Evolutionary conservation across 2,329 filamentous ascomycete species (phyloP), one percentile per base, ranked within the genome.

Genomic region (Fusarium redolens): DNA sequence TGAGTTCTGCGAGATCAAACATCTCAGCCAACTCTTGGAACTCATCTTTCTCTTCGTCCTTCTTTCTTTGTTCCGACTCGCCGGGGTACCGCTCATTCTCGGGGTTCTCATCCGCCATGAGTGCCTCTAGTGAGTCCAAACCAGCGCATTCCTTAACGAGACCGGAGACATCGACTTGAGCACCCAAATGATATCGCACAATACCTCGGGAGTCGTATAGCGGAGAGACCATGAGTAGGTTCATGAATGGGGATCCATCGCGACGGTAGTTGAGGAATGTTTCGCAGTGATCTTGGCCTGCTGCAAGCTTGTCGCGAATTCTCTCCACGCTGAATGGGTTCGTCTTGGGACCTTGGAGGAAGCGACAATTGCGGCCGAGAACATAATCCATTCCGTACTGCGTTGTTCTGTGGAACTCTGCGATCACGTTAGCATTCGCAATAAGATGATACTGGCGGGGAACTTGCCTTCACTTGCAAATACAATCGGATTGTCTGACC

Each of bases 211-310:
- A 92, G 76, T 94, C 92, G 71, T 90, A 88, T 1, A 94, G 82
- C 1, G 92, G 92, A 3, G 92, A 90, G n/a, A 89, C 87, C 90
- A 93, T 93, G 30, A 94, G 84, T 5, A 95, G 85, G 69, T 94
- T 95, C 87, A 94, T 91, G 77, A 94, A 94, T 0, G 92, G 91
- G 1, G 91, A 92, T 0, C 92, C 92, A 74, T 94, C 92, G n/a
- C 92, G 89, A 37, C 92, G 88, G 76, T 93, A 95, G 79, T 95
- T 95, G 41, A 95, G 82, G 61, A 95, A 90, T 0, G 93, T 89
- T 75, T 95, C 93, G 60, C 87, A 92, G 71, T 92, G 89, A 75
- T 95, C 92, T 73, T 89, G 86, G n/a, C 91, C 91, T 3, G 85
- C 87, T 12, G 85, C 80, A 15, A 92, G 82, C 33, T 90, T 90